A percentile compares a stretch with the other conserved stretches of the same genome.
phyloP scores from a whole-genome alignment of 148 eudicot genomes.

The Rhododendron henanense region DNA sequence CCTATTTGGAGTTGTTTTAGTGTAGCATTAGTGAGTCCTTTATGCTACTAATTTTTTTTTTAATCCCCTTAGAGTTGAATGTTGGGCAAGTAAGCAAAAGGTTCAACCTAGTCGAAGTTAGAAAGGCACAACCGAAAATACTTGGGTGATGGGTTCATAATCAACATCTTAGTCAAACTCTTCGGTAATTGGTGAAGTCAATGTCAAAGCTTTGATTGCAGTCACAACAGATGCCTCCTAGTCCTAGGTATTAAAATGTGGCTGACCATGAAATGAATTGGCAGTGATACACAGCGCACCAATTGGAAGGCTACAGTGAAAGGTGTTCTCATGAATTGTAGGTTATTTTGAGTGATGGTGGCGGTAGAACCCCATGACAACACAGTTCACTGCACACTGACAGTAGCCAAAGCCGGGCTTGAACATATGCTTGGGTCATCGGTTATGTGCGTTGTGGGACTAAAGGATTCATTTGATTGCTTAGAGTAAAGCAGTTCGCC shows the following conservation, averaged over 20 bases:
- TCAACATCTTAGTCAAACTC: neutral
- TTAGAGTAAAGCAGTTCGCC: neutral
- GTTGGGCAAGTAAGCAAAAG: neutral
- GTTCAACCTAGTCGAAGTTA: neutral
- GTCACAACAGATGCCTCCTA: neutral
- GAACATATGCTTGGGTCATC: neutral
- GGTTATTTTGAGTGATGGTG: neutral
- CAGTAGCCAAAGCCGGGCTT: neutral
- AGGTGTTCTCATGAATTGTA: neutral
- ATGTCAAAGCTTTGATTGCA: neutral
- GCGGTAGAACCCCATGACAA: neutral
- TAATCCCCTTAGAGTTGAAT: neutral
- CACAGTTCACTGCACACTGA: neutral
- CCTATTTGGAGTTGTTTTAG: neutral
- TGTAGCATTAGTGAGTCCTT: neutral
- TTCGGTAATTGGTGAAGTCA: neutral
- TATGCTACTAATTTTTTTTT: neutral
- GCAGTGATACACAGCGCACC: neutral
- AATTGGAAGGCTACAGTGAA: neutral
- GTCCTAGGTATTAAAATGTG: neutral
- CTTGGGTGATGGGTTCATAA: neutral
- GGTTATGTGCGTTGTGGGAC: neutral
- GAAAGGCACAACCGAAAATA: neutral
- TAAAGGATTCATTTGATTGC: neutral
- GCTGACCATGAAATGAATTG: neutral